Conservation (phyloP, 805 yeast genomes). For the Candida khao-thaluensis region DNA sequence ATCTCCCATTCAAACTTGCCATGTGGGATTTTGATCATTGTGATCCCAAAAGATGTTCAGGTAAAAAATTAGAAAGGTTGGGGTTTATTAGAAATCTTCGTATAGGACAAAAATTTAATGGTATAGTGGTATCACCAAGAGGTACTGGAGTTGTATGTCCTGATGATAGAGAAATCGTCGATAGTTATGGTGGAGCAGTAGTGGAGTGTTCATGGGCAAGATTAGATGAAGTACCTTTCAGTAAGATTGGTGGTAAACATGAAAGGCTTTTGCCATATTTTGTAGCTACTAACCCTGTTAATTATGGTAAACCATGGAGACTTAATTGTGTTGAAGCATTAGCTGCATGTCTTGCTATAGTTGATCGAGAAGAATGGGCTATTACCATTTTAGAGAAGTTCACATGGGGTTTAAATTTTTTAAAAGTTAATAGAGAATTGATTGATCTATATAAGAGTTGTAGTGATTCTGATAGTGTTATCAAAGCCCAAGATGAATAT, state of each 20-base stretch:
- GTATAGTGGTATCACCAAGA: conserved; percentile 89
- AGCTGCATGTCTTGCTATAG: conserved; percentile 95
- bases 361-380: conserved; percentile 91
- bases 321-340: conserved; percentile 95
- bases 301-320: conserved; percentile 95
- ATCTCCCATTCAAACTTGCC: conserved; percentile 73
- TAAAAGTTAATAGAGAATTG: conserved; percentile 78
- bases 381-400: conserved; percentile 69
- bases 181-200: conserved; percentile 86
- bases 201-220: conserved; percentile 99
- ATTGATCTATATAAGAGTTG: conserved; percentile 73
- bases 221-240: conserved; percentile 93
- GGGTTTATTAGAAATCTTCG: conserved; percentile 78
- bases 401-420: conserved; percentile 90
- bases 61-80: conserved; percentile 85
- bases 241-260: conserved; percentile 84
- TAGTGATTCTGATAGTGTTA: conserved; percentile 74
- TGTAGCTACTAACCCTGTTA: conserved; percentile 95
- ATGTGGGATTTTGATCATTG: conserved; percentile 99
- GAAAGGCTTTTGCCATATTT: conserved; percentile 88
- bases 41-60: conserved; percentile 96
- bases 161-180: conserved; percentile 74
- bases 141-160: conserved; percentile 92
- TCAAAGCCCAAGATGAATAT: conserved; percentile 73
- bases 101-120: conserved; percentile 92